phyloP scores from a whole-genome alignment of 306 rosid genomes.

The Styphnolobium japonicum region DNA sequence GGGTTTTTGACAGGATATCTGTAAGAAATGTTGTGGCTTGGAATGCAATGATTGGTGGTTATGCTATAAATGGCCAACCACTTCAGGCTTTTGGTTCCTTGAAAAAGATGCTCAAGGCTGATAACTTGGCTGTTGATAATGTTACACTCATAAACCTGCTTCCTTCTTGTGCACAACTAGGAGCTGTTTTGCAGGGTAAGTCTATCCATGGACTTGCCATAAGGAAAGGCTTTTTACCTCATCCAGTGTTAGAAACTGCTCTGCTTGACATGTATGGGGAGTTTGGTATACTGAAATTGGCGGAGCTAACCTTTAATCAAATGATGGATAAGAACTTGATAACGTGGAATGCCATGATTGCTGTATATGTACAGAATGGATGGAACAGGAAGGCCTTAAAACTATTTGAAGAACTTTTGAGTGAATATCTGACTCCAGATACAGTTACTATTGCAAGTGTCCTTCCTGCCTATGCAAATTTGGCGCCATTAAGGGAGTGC shows the following conservation, averaged over 20 bases:
- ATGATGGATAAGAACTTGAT: conserved; percentile 36
- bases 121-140: conserved; percentile 36
- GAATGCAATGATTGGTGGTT: conserved; percentile 60
- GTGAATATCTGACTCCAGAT: conserved; percentile 34
- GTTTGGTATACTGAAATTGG: conserved; percentile 32
- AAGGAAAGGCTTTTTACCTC: conserved; percentile 58
- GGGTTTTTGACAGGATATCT: conserved; percentile 39
- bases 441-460: conserved; percentile 51
- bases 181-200: conserved; percentile 48
- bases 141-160: conserved; percentile 51
- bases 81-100: conserved; percentile 34
- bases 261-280: conserved; percentile 47
- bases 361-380: conserved; percentile 39
- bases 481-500: conserved; percentile 44
- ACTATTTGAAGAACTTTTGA: conserved; percentile 40
- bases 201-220: conserved; percentile 52
- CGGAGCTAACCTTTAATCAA: conserved; percentile 39
- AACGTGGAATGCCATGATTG: conserved; percentile 56
- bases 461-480: conserved; percentile 50
- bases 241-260: conserved; percentile 52
- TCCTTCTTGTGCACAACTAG: conserved; percentile 47
- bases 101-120: conserved; percentile 44
- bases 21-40: conserved; percentile 47
- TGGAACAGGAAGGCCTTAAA: conserved; percentile 39
- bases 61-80: conserved; percentile 23